phyloP scores from a whole-genome alignment of 1,284 basidiomycete species.

The Cutaneotrichosporon sp. region DNA sequence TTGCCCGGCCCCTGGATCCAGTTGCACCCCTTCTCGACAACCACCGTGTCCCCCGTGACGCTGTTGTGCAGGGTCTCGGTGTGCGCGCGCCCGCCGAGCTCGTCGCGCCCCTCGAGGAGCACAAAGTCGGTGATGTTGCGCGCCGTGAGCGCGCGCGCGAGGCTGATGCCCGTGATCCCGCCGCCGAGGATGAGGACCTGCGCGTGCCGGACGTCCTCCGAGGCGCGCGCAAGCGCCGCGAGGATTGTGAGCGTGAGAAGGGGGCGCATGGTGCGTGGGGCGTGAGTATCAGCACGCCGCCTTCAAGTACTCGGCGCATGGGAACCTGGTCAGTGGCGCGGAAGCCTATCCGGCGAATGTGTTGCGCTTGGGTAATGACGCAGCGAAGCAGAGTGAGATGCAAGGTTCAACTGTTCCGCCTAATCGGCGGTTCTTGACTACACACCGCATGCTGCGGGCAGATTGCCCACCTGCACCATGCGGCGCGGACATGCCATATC shows the following conservation, averaged over 20 bases:
- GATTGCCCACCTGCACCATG: not conserved
- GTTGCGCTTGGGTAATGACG: no score
- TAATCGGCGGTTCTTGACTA: no score
- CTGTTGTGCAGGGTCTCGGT: constrained; percentile 53
- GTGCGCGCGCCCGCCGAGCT: constrained; percentile 66
- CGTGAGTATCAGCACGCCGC: not conserved
- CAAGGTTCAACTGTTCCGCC: constrained; percentile 1
- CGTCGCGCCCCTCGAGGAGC: constrained; percentile 63
- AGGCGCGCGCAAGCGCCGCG: not conserved
- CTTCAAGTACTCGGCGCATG: not conserved
- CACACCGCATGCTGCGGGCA: no score
- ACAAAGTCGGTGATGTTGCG: constrained; percentile 63
- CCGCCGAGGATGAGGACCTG: constrained; percentile 63
- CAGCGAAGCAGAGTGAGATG: not conserved
- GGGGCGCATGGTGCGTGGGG: not conserved
- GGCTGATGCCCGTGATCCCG: constrained; percentile 66
- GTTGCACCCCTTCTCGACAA: constrained; percentile 66
- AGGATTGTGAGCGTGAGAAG: not conserved
- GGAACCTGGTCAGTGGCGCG: no score
- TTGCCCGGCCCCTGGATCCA: constrained; percentile 66
- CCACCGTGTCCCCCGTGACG: constrained; percentile 44
- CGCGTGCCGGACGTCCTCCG: constrained; percentile 13
- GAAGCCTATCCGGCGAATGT: no score
- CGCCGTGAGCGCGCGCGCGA: constrained; percentile 62
- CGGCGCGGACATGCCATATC: not conserved